phyloP scores from a whole-genome alignment of 116 monocot species.

The Phalaenopsis hybrid region DNA sequence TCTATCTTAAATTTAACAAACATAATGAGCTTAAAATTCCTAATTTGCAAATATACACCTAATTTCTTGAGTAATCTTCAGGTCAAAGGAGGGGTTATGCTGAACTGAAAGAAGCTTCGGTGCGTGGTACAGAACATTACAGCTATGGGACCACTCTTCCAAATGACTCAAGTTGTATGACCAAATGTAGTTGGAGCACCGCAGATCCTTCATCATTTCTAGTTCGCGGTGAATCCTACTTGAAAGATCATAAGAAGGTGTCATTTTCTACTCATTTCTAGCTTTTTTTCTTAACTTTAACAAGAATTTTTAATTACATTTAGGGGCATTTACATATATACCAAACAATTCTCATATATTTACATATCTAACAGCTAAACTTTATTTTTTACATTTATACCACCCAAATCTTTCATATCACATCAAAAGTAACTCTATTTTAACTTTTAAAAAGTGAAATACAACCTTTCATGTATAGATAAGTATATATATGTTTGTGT shows the following conservation, averaged over 20 bases:
- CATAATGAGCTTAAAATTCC: background rate
- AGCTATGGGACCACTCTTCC: conserved; percentile 54
- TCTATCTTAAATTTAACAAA: conserved; percentile 1
- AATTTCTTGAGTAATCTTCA: conserved; percentile 11
- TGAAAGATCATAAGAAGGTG: conserved; percentile 57
- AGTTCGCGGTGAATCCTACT: conserved; percentile 56
- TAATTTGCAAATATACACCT: background rate
- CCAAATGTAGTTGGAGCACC: conserved; percentile 40
- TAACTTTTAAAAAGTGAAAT: no score
- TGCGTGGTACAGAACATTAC: conserved; percentile 16
- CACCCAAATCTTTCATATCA: no score
- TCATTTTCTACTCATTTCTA: background rate
- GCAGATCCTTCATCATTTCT: conserved; percentile 63
- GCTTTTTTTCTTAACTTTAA: background rate
- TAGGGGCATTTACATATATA: no score
- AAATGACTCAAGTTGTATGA: conserved; percentile 33
- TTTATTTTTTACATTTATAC: no score
- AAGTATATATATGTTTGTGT: no score
- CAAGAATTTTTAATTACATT: background rate
- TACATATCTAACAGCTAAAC: no score
- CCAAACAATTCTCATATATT: no score
- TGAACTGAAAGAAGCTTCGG: conserved; percentile 29
- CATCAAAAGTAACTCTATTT: no score
- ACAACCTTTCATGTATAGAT: no score
- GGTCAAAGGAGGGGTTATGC: conserved; percentile 38